phyloP scores from a whole-genome alignment of 306 rosid species.

The Quercus parvula region DNA sequence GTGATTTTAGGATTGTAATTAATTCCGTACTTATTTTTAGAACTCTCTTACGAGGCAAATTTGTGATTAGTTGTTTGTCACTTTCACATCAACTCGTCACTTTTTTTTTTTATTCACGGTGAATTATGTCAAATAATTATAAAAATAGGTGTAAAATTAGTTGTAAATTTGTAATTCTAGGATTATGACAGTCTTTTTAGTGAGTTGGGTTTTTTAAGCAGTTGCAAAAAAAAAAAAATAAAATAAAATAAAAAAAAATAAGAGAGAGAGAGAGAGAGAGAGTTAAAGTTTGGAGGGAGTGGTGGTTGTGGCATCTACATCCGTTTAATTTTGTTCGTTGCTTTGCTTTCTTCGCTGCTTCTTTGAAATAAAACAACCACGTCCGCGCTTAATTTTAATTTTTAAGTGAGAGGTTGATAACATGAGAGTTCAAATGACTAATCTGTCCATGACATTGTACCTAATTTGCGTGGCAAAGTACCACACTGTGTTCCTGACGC shows the following conservation, averaged over 20 bases:
- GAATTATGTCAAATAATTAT: too few species aligned
- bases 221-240: too few species aligned
- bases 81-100: accelerated
- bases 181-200: not conserved
- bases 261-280: too few species aligned
- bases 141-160: too few species aligned
- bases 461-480: constrained; percentile 19
- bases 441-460: constrained; percentile 22
- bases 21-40: too few species aligned
- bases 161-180: too few species aligned
- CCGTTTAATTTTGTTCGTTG: constrained; percentile 30
- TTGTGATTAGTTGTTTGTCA: accelerated
- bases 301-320: constrained; percentile 63
- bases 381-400: constrained; percentile 1
- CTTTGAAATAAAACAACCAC: constrained; percentile 27
- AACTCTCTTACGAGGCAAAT: too few species aligned
- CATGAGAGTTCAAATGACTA: constrained; percentile 25
- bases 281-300: not conserved
- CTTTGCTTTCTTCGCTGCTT: constrained; percentile 10
- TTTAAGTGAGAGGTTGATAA: not conserved
- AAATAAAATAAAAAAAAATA: too few species aligned
- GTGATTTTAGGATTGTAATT: too few species aligned
- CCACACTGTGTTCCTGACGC: not conserved
- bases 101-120: too few species aligned
- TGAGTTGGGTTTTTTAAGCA: constrained; percentile 24